Percentiles rank a stretch among this genome's conserved stretches.
Conservation (phyloP, 192 early-diverging fungal species). For the Backusella australiensis region DNA sequence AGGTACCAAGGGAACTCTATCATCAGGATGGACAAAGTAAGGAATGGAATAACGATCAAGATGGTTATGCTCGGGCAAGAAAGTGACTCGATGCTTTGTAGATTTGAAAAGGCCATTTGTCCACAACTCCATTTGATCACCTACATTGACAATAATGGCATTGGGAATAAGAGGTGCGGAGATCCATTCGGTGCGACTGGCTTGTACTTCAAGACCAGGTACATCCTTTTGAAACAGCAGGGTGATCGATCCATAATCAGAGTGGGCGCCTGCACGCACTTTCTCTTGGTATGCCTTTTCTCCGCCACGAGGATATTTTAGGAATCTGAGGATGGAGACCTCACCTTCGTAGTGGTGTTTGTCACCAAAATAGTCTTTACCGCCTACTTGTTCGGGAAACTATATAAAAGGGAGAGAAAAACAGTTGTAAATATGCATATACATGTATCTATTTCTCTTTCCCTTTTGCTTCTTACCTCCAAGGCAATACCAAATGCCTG, state of each 20-base stretch:
- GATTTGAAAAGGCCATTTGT: conserved; percentile 59
- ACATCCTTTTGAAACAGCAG: conserved; percentile 66
- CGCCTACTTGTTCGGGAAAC: conserved; percentile 54
- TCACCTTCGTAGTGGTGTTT: conserved; percentile 48
- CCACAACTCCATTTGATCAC: conserved; percentile 63
- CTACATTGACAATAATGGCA: conserved; percentile 60
- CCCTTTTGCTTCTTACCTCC: conserved; percentile 43
- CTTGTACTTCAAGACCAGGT: conserved; percentile 55
- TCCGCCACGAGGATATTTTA: conserved; percentile 57
- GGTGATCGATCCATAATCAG: conserved; percentile 71
- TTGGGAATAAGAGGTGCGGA: conserved; percentile 55
- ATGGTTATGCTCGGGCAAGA: conserved; percentile 47
- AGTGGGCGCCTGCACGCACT: conserved; percentile 51
- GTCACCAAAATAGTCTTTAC: conserved; percentile 46
- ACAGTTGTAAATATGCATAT: background rate
- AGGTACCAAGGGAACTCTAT: conserved; percentile 41
- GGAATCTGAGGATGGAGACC: conserved; percentile 52
- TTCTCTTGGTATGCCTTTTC: conserved; percentile 41
- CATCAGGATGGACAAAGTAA: conserved; percentile 58
- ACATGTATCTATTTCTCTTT: conserved; percentile 37
- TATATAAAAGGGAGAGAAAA: background rate
- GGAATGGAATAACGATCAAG: conserved; percentile 61
- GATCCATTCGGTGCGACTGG: conserved; percentile 49
- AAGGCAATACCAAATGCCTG: conserved; percentile 62
- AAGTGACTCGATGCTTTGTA: conserved; percentile 59